Evolutionary conservation across 2,329 filamentous ascomycete genomes (phyloP), one percentile per base, ranked within the genome.

Genomic region (Colletotrichum orbiculare): DNA sequence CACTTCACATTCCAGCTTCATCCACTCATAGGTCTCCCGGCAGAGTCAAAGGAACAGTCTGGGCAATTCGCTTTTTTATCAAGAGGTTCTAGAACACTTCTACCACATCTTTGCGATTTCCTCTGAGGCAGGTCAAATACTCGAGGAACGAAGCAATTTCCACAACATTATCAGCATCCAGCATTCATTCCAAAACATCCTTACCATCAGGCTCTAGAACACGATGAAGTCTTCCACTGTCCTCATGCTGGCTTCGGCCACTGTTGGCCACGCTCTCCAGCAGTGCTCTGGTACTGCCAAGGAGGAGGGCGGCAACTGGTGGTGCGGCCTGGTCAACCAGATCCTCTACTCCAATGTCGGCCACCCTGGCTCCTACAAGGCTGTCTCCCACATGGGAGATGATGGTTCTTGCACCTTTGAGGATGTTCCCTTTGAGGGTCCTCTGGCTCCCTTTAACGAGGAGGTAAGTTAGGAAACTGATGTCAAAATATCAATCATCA

Each of bases 371-470:
- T 79, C 78, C 48, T 94, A 92, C 80, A 83, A 91, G 64, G 83
- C 85, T 59, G 85, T 94, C 41, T 86, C 82, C 34, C 71, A 73
- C 58, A 92, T 94, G 86, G 80, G 85, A 65, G 70, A 79, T 13
- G 73, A 77, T 53, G 85, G 85, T 45, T 72, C 79, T 17, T 94
- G 91, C 75, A 70, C 77, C 7, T 86, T 82, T 67, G 74, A 81
- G 42, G 77, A 82, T 13, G 78, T 84, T 65, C 62, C 75, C 1
- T 93, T 88, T 72, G 81, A 77, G 10, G 90, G 91, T 12, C 80
- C 84, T 45, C 78, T 92, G 55, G 85, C 89, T 35, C 91, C 91
- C 7, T 82, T 93, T 39, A 83, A 91, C 67, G 88, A 91, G 73
- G 90, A 91, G 79, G 91, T 93, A 79, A 77, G 87, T 76, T 15